Percentiles rank a stretch among this genome's conserved stretches.
These are phyloP conservation scores for Bryopsis sp. DNA, from an alignment of 139 green algal species.

Conservation along the genomic window DNA sequence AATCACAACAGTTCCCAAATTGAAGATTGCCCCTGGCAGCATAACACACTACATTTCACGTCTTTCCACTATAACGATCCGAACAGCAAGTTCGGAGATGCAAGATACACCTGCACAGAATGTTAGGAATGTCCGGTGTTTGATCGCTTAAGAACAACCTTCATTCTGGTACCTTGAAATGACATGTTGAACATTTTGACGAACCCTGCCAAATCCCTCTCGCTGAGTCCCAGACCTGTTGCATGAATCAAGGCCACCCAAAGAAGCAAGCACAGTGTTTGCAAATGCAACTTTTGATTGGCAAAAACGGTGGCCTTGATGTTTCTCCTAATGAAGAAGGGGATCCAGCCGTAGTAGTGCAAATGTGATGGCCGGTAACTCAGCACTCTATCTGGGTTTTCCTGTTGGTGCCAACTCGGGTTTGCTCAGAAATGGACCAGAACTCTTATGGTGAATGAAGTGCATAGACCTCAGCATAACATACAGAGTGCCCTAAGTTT, in stretches of 20 bases:
- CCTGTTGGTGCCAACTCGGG: no score
- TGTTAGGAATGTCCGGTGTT: no score
- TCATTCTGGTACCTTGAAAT: no score
- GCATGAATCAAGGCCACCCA: constrained; percentile 19
- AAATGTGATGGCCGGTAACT: constrained; percentile 21
- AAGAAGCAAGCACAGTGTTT: constrained; percentile 15
- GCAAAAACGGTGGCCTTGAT: constrained; percentile 25
- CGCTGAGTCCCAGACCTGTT: constrained; percentile 12
- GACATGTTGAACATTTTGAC: constrained; percentile 22
- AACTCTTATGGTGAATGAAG: no score
- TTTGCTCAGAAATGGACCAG: no score
- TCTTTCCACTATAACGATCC: no score
- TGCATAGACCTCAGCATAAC: no score
- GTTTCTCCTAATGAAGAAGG: constrained; percentile 20
- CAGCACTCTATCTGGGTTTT: constrained; percentile 23
- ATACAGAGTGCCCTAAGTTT: no score
- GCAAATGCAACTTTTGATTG: constrained; percentile 19
- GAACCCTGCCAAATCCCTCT: constrained; percentile 16
- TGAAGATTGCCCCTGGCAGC: constrained; percentile 20
- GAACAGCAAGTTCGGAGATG: no score
- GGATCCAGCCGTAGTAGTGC: constrained; percentile 30
- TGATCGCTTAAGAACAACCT: no score
- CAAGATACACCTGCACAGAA: no score
- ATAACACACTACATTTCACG: no score
- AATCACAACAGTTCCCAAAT: constrained; percentile 16